Evolutionary conservation across 805 yeast genomes (phyloP).

Genomic region (Ogataea nakhonphanomensis): DNA sequence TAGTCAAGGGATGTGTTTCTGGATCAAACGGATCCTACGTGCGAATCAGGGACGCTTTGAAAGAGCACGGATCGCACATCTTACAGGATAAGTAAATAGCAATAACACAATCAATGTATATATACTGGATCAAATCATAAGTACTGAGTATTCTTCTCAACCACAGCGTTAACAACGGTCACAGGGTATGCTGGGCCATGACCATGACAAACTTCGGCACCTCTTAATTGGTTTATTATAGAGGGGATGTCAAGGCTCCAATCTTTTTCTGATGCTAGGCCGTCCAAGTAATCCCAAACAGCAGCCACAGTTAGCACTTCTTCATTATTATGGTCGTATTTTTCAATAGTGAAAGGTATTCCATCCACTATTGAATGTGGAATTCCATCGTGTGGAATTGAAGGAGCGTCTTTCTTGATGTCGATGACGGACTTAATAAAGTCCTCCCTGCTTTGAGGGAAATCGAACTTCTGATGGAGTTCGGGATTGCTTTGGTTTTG

Average conservation of each 20-base stretch:
- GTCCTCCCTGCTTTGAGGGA: conserved; percentile 27
- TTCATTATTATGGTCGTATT: conserved; percentile 30
- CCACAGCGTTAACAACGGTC: conserved; percentile 38
- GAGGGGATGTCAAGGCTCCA: conserved; percentile 50
- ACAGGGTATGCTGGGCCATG: conserved; percentile 67
- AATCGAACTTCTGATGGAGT: conserved; percentile 14
- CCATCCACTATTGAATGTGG: conserved; percentile 10
- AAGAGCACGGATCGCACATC: conserved; percentile 33
- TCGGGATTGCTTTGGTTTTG: not conserved
- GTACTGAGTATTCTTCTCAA: conserved; percentile 16
- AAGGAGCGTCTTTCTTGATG: conserved; percentile 3
- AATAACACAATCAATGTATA: not conserved
- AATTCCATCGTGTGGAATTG: not conserved
- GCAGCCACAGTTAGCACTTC: conserved; percentile 69
- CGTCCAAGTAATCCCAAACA: conserved; percentile 74
- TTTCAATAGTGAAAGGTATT: conserved; percentile 4
- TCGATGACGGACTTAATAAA: conserved; percentile 24
- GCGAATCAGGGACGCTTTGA: conserved; percentile 75
- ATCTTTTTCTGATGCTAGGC: conserved; percentile 45
- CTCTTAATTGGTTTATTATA: conserved; percentile 58
- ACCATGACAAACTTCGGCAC: conserved; percentile 75
- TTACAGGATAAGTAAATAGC: conserved; percentile 1
- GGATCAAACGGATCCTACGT: conserved; percentile 81
- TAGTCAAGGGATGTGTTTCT: conserved; percentile 86
- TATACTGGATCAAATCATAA: conserved; percentile 1